Evolutionary conservation across 768 basidiomycete species (phyloP), one percentile per base, ranked within the genome.

Genomic region (Crucibulum laeve): DNA sequence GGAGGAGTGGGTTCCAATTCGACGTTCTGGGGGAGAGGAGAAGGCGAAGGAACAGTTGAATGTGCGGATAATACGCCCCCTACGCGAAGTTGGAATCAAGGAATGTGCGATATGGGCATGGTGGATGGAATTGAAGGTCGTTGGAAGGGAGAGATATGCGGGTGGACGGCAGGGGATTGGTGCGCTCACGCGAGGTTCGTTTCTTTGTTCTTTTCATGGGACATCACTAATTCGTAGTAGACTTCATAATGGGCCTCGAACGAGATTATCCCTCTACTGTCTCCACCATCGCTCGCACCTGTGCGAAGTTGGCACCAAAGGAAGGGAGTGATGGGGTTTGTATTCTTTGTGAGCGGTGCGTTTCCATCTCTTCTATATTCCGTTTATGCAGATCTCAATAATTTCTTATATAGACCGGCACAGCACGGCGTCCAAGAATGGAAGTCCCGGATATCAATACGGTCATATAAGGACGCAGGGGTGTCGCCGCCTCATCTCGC

Each of bases 191-290:
- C 78, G 82, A 74, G 80, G 88, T 86, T 52, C n/a, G 43, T 21
- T 15, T 36, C n/a, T 44, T 28, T 23, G 19, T 7, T 35, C 19
- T 36, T 15, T 41, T 38, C 43, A 39, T 26, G n/a, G 19, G 15
- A 23, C 25, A 8, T 37, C 40, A 17, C 17, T 22, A 14, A 42
- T 25, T 43, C 18, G 37, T 22, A 13, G 8, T 44, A 90, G 90
- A 83, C 57, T 92, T 91, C 52, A 87, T 92, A 44, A 62, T 84
- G 15, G 83, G 87, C 2, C 57, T 92, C 22, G 90, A 92, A 61
- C 78, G 74, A 40, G 82, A 91, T 58, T 92, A 85, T 58, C 90
- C 90, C 3, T 88, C 89, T 0, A 92, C 90, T 0, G 90, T 91
- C 8, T 90, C 87, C 5, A 81, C 90, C 0, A 86, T 92, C 39